Evolutionary conservation across 1,139 yeast species (phyloP).

Genomic region (Blastobotrys persicus): DNA sequence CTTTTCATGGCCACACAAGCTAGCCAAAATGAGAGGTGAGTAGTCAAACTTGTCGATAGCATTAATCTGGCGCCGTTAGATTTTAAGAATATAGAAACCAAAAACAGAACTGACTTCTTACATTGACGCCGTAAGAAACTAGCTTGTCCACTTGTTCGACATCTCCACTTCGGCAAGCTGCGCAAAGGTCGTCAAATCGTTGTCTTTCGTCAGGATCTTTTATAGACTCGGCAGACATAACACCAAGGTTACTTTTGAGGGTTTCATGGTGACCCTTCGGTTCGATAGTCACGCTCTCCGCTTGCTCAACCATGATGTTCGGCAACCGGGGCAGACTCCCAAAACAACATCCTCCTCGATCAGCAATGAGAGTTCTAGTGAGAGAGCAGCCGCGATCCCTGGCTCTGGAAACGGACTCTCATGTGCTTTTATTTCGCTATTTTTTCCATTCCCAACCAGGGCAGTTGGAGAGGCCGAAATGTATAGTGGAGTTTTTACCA

Average conservation of each 20-base stretch:
- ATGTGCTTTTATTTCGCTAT: conserved; percentile 36
- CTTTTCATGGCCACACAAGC: conserved; percentile 68
- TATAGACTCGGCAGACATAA: conserved; percentile 6
- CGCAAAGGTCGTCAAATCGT: conserved; percentile 49
- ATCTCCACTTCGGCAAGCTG: conserved; percentile 71
- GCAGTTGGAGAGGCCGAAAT: conserved; percentile 24
- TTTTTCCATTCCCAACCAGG: conserved; percentile 25
- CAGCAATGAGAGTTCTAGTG: conserved; percentile 36
- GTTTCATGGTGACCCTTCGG: conserved; percentile 13
- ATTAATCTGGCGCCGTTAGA: conserved; percentile 40
- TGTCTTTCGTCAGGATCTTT: conserved; percentile 15
- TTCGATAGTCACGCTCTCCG: conserved; percentile 10
- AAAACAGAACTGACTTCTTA: neutral
- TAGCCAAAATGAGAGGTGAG: conserved; percentile 69
- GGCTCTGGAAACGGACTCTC: conserved; percentile 36
- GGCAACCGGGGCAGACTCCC: neutral
- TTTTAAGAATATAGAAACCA: too few species aligned
- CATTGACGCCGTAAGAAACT: conserved; percentile 39
- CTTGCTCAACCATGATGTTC: neutral
- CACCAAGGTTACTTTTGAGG: conserved; percentile 1
- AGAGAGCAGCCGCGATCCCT: conserved; percentile 38
- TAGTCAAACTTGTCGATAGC: conserved; percentile 70
- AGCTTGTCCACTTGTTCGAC: conserved; percentile 58
- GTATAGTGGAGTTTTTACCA: conserved; percentile 42
- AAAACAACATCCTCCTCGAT: neutral